A percentile compares a stretch with the other conserved stretches of the same genome.
These are phyloP conservation scores for Cichorium intybus DNA, from an alignment of 140 eudicot genomes.

Conservation along the genomic window DNA sequence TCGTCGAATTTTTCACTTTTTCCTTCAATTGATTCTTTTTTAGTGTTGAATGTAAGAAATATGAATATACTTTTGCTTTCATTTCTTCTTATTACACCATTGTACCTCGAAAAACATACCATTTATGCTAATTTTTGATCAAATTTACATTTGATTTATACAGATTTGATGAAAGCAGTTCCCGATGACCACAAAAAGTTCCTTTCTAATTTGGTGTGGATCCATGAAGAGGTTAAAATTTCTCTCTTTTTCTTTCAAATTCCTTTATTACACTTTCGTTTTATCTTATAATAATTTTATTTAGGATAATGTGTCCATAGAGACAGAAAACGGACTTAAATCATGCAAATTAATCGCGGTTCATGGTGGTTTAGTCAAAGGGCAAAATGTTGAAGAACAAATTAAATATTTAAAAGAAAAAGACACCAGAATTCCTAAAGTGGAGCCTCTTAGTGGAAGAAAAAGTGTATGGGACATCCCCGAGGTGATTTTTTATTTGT, in stretches of 20 bases:
- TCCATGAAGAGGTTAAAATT: constrained; percentile 80
- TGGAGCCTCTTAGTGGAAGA: constrained; percentile 84
- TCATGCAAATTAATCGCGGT: constrained; percentile 80
- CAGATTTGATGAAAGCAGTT: constrained; percentile 79
- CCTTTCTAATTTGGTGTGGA: constrained; percentile 82
- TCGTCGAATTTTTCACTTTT: background rate
- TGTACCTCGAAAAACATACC: background rate
- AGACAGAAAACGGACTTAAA: constrained; percentile 62
- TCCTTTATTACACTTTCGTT: background rate
- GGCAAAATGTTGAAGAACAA: constrained; percentile 61
- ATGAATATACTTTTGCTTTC: background rate
- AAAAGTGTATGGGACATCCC: constrained; percentile 82
- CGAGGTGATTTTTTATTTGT: constrained; percentile 36
- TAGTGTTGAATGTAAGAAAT: background rate
- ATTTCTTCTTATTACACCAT: background rate
- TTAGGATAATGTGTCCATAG: constrained; percentile 72
- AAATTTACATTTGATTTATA: background rate
- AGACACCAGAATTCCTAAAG: constrained; percentile 70
- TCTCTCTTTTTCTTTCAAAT: background rate
- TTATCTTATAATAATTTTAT: constrained; percentile 4
- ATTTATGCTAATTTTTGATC: no score
- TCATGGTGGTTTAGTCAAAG: constrained; percentile 85
- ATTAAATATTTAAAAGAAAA: constrained; percentile 55
- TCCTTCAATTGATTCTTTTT: background rate
- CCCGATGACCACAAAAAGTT: constrained; percentile 82